These are phyloP conservation scores for Asterochloris erici DNA, from an alignment of 139 green algal species.

Conservation along the genomic window DNA sequence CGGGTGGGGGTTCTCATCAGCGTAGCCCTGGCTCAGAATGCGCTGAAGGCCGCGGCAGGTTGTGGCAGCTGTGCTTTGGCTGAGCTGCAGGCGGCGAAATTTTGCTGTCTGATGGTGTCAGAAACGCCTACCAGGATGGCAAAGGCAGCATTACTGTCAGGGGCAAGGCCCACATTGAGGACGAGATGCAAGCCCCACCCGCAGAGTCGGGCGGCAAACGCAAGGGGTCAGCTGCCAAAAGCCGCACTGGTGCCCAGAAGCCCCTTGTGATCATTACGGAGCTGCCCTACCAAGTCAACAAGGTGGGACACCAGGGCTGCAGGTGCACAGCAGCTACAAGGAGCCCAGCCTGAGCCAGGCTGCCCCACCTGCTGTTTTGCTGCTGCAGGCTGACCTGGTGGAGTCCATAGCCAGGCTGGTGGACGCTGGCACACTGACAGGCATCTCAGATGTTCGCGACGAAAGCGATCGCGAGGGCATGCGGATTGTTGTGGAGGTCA, in stretches of 20 bases:
- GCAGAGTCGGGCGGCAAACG: background rate
- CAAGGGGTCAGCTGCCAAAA: conserved; percentile 7
- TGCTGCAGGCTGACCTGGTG: conserved; percentile 30
- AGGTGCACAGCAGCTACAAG: background rate
- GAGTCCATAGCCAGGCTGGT: conserved; percentile 82
- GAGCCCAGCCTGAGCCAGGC: background rate
- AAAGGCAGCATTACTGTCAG: conserved; percentile 68
- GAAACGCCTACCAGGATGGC: conserved; percentile 66
- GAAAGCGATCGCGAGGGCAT: conserved; percentile 90
- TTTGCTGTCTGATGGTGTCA: conserved; percentile 44
- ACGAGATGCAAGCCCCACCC: background rate
- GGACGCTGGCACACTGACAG: conserved; percentile 46
- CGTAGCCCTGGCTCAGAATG: background rate
- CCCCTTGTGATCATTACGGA: conserved; percentile 82
- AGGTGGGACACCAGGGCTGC: conserved; percentile 45
- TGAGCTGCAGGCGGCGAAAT: conserved; percentile 58
- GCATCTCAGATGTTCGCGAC: conserved; percentile 88
- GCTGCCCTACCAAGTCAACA: conserved; percentile 91
- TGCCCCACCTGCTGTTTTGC: background rate
- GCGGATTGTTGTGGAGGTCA: conserved; percentile 86
- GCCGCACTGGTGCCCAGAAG: conserved; percentile 15
- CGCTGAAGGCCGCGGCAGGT: background rate
- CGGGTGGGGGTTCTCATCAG: conserved; percentile 42
- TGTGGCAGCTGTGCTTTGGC: no score
- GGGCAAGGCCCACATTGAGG: conserved; percentile 67